Base-by-base conservation (phyloP, 768 basidiomycete genomes). In the Mycena polygramma region DNA sequence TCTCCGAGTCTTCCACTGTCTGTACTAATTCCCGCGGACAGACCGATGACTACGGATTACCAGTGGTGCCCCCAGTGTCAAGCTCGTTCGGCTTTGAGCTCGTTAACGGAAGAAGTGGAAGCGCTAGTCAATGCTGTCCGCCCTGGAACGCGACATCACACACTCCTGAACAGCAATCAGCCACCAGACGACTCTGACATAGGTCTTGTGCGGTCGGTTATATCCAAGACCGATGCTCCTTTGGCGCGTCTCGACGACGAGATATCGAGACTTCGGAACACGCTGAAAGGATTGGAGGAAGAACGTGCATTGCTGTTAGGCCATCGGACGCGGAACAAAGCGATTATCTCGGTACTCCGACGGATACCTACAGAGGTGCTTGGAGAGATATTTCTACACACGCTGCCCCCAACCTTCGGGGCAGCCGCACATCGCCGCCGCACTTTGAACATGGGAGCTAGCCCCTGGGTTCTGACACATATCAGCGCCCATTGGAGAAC, bases 381-480 rank as follows among this genome's bases (percentile, higher is more conserved):
- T 17, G 39, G 10, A 14, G 39, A 59, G 14, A 53, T 67, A 26
- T 67, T 67, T 24, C n/a, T 41, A 15, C 54, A 58, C 58, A 59
- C 66, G 15, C 7, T 67, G 11, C 49, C 66, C 4, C 35, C 51
- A 20, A 8, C 45, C 35, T 1, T 6, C 9, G 49, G 30, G 1
- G 46, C 9, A 2, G 5, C 10, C 22, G 35, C n/a, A n/a, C n/a
- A n/a, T n/a, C n/a, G 20, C 3, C 57, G 37, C 2, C 10, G 15
- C 0, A 37, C 9, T 7, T 60, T 60, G 35, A 8, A 48, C 19
- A 19, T 37, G 19, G 26, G 13, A 11, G 7, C 17, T 14, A 51
- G 22, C 24, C 60, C 68, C 17, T 68, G 60, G 67, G 35, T 62
- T 0, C 30, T 69, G 61, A 57, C 46, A 4, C 55, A 58, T 1